Conservation (phyloP, 306 rosid species). For the Ormosia emarginata region DNA sequence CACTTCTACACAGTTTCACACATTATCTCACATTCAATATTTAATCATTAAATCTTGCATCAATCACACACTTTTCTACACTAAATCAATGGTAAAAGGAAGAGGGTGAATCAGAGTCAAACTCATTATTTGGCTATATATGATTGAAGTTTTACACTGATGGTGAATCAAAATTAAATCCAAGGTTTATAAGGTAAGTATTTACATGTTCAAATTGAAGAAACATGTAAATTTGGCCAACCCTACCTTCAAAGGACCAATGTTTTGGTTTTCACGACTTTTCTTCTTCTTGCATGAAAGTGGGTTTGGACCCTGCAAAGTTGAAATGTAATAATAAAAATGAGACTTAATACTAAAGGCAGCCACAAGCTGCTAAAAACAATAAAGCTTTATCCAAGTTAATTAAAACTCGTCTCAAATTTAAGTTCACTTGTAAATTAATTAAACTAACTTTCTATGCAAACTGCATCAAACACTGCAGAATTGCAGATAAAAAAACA, state of each 20-base stretch:
- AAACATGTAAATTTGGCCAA: neutral
- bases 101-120: neutral
- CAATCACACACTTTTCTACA: neutral
- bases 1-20: neutral
- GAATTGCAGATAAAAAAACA: neutral
- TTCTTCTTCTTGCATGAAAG: slow-evolving; percentile 85
- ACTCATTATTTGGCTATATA: neutral
- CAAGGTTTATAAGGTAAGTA: neutral
- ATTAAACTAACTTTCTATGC: neutral
- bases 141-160: neutral
- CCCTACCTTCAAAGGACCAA: slow-evolving; percentile 44
- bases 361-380: neutral
- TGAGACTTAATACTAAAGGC: neutral
- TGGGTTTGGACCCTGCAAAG: slow-evolving; percentile 83
- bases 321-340: slow-evolving; percentile 6
- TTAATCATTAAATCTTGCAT: neutral
- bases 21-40: neutral
- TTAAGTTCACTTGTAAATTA: neutral
- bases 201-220: neutral
- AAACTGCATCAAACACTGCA: neutral
- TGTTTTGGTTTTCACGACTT: slow-evolving; percentile 36
- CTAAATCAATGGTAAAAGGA: neutral
- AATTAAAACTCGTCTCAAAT: neutral
- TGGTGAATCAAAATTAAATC: neutral
- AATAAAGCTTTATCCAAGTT: neutral